Percentiles rank a stretch among this genome's conserved stretches.
Conservation (phyloP, 345 rosid genomes). For the Pelargonium nanum region DNA sequence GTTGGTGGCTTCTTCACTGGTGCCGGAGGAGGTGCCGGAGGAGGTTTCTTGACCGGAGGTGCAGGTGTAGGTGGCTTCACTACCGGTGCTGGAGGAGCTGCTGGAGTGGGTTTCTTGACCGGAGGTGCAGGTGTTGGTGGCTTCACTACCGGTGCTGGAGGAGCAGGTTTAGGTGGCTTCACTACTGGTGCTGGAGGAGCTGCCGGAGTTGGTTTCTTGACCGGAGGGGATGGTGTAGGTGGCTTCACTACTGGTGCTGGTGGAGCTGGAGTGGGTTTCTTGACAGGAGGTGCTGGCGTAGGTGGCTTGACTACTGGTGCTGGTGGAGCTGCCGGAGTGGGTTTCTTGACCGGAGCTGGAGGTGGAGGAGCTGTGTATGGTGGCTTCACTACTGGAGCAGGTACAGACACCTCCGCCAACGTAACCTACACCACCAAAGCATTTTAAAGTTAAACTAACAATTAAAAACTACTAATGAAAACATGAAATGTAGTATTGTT, state of each 20-base stretch:
- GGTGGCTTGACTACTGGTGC: conserved; percentile 2
- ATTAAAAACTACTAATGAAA: background rate
- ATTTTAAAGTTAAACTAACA: background rate
- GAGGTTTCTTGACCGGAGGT: conserved; percentile 7
- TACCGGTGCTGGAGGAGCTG: conserved; percentile 8
- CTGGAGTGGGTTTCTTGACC: too few relatives aligned
- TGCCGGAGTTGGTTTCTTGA: background rate
- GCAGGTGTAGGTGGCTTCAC: conserved; percentile 13
- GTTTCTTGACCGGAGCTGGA: conserved; percentile 10
- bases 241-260: conserved; percentile 9
- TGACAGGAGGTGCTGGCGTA: background rate
- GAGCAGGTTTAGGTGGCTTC: too few relatives aligned
- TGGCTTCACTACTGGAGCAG: conserved; percentile 8
- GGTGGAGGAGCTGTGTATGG: conserved; percentile 9
- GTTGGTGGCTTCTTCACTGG: conserved; percentile 11
- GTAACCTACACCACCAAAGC: background rate
- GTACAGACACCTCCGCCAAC: conserved; percentile 4
- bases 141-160: too few relatives aligned
- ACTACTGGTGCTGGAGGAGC: conserved; percentile 7
- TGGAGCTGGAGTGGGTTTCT: background rate
- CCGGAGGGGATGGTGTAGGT: background rate
- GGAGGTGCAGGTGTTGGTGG: too few relatives aligned
- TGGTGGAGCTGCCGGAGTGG: conserved; percentile 6
- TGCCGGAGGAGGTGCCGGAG: conserved; percentile 1
- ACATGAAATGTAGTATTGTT: background rate